Conservation (phyloP, 78 protist species). For the Speleostelium caveatum region DNA sequence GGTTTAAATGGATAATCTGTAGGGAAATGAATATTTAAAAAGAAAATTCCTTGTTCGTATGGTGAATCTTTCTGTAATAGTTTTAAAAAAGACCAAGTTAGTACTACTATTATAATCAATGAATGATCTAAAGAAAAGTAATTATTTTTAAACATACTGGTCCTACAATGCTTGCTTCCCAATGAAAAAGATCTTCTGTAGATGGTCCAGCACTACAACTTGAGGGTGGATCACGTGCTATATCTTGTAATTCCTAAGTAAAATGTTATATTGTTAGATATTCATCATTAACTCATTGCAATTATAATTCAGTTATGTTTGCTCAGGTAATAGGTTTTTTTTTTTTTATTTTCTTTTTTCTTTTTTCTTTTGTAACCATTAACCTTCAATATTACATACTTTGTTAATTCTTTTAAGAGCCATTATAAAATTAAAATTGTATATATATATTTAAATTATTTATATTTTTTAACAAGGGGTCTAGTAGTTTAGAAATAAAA, state of each 20-base stretch:
- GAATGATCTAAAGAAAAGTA: not conserved
- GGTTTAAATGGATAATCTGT: slow-evolving; percentile 99
- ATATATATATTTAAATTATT: too few species aligned
- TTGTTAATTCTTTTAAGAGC: slow-evolving; percentile 75
- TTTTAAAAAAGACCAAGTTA: not conserved
- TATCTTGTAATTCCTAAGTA: slow-evolving; percentile 91
- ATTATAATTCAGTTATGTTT: too few species aligned
- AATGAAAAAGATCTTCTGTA: slow-evolving; percentile 94
- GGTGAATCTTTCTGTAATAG: slow-evolving; percentile 89
- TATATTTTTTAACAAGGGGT: not conserved
- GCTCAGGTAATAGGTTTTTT: too few species aligned
- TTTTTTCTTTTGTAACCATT: not conserved
- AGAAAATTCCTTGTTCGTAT: slow-evolving; percentile 94
- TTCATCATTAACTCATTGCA: not conserved
- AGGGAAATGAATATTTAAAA: slow-evolving; percentile 94
- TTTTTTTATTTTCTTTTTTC: not conserved
- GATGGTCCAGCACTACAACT: slow-evolving; percentile 97
- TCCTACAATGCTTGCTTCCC: slow-evolving; percentile 97
- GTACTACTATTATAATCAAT: not conserved
- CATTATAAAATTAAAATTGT: slow-evolving; percentile 53
- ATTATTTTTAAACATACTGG: slow-evolving; percentile 41
- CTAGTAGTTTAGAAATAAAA: not conserved
- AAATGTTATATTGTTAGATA: not conserved
- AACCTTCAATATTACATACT: slow-evolving; percentile 2
- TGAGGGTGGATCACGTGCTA: slow-evolving; percentile 95